A percentile compares a stretch with the other conserved stretches of the same genome.
phyloP scores from a whole-genome alignment of 2,329 filamentous ascomycete species.

The Sarocladium brachiariae region DNA sequence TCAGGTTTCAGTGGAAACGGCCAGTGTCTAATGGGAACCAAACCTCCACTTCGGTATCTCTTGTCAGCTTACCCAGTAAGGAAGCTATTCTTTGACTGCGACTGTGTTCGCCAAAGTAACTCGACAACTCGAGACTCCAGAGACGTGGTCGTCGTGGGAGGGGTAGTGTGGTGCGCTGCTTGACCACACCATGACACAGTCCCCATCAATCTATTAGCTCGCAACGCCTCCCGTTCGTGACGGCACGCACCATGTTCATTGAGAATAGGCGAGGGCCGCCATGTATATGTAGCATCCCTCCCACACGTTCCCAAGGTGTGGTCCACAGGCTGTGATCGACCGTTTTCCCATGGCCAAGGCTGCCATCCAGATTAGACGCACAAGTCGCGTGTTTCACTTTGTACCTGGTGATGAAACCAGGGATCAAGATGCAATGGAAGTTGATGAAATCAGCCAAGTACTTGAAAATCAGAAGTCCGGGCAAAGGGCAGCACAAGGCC shows the following conservation, averaged over 20 bases:
- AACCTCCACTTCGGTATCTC: too few species aligned
- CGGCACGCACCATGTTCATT: slow-evolving; percentile 2
- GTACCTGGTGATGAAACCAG: not conserved
- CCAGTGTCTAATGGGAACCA: too few species aligned
- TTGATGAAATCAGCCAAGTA: too few species aligned
- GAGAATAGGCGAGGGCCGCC: not conserved
- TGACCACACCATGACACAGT: not conserved
- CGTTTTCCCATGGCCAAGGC: slow-evolving; percentile 2
- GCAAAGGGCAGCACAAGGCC: too few species aligned
- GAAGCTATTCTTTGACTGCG: too few species aligned
- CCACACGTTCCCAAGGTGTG: slow-evolving; percentile 2
- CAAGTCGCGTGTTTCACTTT: slow-evolving; percentile 7
- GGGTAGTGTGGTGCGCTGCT: not conserved
- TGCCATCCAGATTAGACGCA: not conserved
- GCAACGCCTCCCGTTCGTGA: slow-evolving; percentile 2
- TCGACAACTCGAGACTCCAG: too few species aligned
- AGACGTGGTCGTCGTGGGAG: too few species aligned
- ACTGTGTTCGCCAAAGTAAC: too few species aligned
- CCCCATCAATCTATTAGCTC: not conserved
- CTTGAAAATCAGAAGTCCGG: too few species aligned
- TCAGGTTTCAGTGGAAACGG: too few species aligned
- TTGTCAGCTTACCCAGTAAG: too few species aligned
- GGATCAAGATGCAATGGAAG: not conserved
- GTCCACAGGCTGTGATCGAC: slow-evolving; percentile 3
- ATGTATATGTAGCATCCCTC: slow-evolving; percentile 7